Conservation (phyloP, 495 filamentous ascomycete genomes). For the Sordaria brevicollis region DNA sequence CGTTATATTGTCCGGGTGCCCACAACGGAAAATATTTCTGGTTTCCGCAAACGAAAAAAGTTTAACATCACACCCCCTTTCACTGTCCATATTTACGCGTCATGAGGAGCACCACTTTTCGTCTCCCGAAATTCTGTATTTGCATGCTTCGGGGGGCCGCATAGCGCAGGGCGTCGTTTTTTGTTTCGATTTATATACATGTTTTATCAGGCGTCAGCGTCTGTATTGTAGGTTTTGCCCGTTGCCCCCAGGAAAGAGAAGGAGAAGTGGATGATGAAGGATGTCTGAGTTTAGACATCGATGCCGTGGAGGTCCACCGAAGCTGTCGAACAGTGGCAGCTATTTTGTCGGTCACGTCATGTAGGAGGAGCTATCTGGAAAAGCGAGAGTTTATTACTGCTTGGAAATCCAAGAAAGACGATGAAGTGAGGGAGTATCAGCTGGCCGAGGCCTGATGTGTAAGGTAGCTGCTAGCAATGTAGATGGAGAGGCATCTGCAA, state of each 20-base stretch:
- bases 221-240: neutral
- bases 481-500: neutral
- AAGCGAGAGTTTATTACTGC: neutral
- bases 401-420: neutral
- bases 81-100: neutral
- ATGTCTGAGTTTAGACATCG: neutral
- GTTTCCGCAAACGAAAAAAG: conserved; percentile 1
- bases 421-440: neutral
- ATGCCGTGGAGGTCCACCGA: neutral
- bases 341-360: neutral
- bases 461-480: neutral
- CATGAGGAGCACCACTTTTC: neutral
- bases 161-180: conserved; percentile 22
- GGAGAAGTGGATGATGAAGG: neutral
- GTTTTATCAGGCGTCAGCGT: neutral
- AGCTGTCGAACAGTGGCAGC: neutral
- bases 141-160: conserved; percentile 12
- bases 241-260: neutral
- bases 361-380: neutral
- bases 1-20: neutral
- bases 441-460: neutral
- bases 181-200: conserved; percentile 4
- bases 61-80: conserved; percentile 3
- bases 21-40: neutral
- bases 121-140: conserved; percentile 1